phyloP scores from a whole-genome alignment of 371 early-diverging fungal genomes.

The Thermomucor indicae-seudaticae region DNA sequence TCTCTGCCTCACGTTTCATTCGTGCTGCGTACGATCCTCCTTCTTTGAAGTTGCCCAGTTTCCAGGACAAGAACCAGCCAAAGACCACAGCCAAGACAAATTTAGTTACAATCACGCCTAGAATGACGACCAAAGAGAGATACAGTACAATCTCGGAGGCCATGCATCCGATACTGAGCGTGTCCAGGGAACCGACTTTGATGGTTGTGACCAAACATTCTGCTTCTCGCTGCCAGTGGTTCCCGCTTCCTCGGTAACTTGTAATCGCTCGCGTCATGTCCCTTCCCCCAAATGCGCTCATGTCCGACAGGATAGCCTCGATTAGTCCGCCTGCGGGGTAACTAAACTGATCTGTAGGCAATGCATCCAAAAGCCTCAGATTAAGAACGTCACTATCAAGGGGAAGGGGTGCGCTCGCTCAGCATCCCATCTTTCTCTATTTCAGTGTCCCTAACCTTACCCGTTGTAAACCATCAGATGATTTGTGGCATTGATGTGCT shows the following conservation, averaged over 20 bases:
- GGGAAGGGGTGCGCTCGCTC: background rate
- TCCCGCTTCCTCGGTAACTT: constrained; percentile 10
- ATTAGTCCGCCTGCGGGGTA: constrained; percentile 26
- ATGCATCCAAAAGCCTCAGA: constrained; percentile 23
- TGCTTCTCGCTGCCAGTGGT: constrained; percentile 26
- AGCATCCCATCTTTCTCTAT: background rate
- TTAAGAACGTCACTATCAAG: constrained; percentile 32
- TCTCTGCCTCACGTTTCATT: constrained; percentile 51
- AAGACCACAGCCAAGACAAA: constrained; percentile 74
- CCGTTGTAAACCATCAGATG: constrained; percentile 70
- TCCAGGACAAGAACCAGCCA: constrained; percentile 67
- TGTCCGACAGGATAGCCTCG: constrained; percentile 13
- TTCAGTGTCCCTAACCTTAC: constrained; percentile 16
- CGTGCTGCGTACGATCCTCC: constrained; percentile 44
- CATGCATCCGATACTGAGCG: constrained; percentile 68
- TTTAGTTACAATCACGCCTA: constrained; percentile 63
- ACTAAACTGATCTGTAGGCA: constrained; percentile 25
- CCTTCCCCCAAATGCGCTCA: constrained; percentile 19
- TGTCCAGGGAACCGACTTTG: constrained; percentile 67
- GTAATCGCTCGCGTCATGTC: constrained; percentile 33
- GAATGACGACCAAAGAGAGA: constrained; percentile 55
- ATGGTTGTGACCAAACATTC: constrained; percentile 61
- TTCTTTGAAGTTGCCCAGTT: constrained; percentile 55
- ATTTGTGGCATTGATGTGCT: constrained; percentile 43
- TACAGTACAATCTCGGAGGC: constrained; percentile 64